These are phyloP conservation scores for Abortiporus biennis DNA, from an alignment of 1,284 basidiomycete species.

Conservation along the genomic window DNA sequence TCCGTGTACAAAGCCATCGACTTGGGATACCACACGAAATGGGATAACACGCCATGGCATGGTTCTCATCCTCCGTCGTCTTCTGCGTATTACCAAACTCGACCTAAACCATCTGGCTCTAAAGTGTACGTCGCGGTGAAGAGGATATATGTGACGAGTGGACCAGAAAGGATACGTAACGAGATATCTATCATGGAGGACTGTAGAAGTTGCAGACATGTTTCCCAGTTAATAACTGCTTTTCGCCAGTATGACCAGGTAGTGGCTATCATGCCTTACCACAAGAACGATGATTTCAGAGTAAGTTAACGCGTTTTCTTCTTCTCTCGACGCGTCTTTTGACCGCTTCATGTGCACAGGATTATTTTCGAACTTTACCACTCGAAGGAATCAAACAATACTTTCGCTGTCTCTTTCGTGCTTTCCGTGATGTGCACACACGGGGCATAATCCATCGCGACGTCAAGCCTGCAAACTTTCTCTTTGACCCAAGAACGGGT, in stretches of 20 bases:
- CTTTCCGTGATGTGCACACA: conserved; percentile 86
- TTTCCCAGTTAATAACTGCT: conserved; percentile 91
- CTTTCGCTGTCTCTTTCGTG: conserved; percentile 88
- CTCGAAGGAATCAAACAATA: conserved; percentile 80
- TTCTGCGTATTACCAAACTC: conserved; percentile 55
- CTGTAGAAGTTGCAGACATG: conserved; percentile 75
- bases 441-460: conserved; percentile 93
- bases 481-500: conserved; percentile 85
- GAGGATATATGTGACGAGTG: conserved; percentile 95
- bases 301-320: conserved; percentile 39
- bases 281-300: conserved; percentile 89
- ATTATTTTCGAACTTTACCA: conserved; percentile 69
- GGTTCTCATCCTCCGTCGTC: conserved; percentile 54
- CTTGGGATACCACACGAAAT: conserved; percentile 65
- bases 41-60: conserved; percentile 82
- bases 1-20: conserved; percentile 98
- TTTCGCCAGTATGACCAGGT: conserved; percentile 92
- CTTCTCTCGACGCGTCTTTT: conserved; percentile 2
- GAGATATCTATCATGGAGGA: conserved; percentile 93
- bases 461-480: conserved; percentile 97
- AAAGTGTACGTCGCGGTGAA: conserved; percentile 91
- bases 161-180: conserved; percentile 88
- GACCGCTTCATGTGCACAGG: conserved; percentile 34
- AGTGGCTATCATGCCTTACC: conserved; percentile 93
- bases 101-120: conserved; percentile 30